Base-by-base conservation (phyloP, 306 rosid genomes). In the Dalbergia oliveri region DNA sequence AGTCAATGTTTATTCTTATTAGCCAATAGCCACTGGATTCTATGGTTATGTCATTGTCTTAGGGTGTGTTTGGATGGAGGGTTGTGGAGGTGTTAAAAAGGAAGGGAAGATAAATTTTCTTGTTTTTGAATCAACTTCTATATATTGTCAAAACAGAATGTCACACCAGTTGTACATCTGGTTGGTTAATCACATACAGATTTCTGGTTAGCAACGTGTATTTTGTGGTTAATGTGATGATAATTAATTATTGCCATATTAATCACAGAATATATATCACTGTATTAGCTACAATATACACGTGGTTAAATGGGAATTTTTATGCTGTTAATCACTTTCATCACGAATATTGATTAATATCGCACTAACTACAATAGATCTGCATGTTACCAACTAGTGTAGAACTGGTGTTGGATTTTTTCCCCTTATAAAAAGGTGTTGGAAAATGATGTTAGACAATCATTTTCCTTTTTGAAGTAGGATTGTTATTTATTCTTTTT, bases 1-100 rank as follows among this genome's bases (percentile, higher is more conserved):
- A 6, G 66, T 37, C 8, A 12, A n/a, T 14, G 53, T 57, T 54
- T 69, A 26, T 69, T 61, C 37, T 53, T 54, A 44, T 62, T 35
- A 69, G 75, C 64, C 61, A 68, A 75, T 71, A 69, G 75, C 64
- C 61, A 68, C 79, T 71, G 53, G 61, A 61, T 45, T 69, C 72
- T 37, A 16, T 66, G 11, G 5, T 62, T 69, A 37, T 59, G 6
- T 44, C 26, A 74, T 8, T 10, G 12, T 10, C 15, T 47, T 0
- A 11, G 15, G 53, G 15, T 47, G 53, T 47, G 15, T 47, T 47
- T 47, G 5, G 53, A 47, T 47, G 53, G 15, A 11, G 13, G 14
- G 53, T 47, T 47, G 10, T 47, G 14, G 41, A 37, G 41, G 53
- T 47, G 13, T 10, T 10, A 47, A 47, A 21, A 11, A 1, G 53